phyloP scores from a whole-genome alignment of 129 eudicot species.

The Tagetes patula region DNA sequence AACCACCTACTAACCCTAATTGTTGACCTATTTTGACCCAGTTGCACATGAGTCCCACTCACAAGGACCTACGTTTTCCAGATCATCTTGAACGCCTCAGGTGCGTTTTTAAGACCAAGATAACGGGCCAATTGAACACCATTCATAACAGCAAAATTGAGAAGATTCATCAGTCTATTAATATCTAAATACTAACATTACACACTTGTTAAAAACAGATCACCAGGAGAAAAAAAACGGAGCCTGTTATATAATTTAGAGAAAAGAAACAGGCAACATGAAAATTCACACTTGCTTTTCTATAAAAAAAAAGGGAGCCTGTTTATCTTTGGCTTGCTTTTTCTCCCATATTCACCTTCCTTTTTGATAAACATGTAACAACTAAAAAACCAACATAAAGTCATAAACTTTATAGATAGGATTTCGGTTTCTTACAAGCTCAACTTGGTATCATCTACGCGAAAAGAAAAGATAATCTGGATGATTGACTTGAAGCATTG shows the following conservation, averaged over 20 bases:
- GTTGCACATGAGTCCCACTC: no score
- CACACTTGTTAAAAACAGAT: slow-evolving; percentile 19
- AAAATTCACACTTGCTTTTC: slow-evolving; percentile 13
- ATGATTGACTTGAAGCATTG: slow-evolving; percentile 65
- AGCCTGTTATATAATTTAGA: slow-evolving; percentile 22
- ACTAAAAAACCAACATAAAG: slow-evolving; percentile 8
- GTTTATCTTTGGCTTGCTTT: neutral
- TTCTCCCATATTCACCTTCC: neutral
- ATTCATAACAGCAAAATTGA: neutral
- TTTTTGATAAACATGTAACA: neutral
- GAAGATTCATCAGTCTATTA: neutral
- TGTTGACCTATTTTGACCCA: no score
- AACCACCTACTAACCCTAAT: no score
- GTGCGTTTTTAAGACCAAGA: neutral
- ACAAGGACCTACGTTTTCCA: no score
- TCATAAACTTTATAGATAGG: slow-evolving; percentile 8
- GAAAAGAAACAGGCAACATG: slow-evolving; percentile 17
- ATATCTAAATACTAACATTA: slow-evolving; percentile 10
- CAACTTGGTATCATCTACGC: slow-evolving; percentile 45
- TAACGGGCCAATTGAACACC: neutral
- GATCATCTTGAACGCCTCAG: no score
- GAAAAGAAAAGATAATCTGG: slow-evolving; percentile 82
- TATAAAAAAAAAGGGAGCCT: neutral
- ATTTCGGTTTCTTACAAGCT: slow-evolving; percentile 21
- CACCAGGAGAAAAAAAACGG: slow-evolving; percentile 31